These are phyloP conservation scores for Cordyceps sp. DNA, from an alignment of 2,329 filamentous ascomycete genomes.

Conservation along the genomic window DNA sequence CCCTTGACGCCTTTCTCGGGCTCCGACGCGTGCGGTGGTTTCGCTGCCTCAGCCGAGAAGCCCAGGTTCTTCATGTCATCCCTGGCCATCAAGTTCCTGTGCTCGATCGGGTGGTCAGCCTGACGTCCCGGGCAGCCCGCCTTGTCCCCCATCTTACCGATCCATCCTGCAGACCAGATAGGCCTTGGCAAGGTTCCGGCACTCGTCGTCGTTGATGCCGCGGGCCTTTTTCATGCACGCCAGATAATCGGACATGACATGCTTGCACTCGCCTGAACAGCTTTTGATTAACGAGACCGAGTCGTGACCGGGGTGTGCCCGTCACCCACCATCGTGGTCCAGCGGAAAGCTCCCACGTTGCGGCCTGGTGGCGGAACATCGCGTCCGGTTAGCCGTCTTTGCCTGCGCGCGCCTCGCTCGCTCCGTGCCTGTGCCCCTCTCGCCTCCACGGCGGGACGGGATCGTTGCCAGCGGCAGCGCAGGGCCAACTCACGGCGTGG, in stretches of 20 bases:
- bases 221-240: slow-evolving; percentile 70
- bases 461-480: too few relatives aligned
- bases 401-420: background rate
- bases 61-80: slow-evolving; percentile 93
- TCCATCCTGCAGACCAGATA: slow-evolving; percentile 94
- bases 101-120: background rate
- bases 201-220: slow-evolving; percentile 75
- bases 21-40: slow-evolving; percentile 7
- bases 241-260: slow-evolving; percentile 73
- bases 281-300: background rate
- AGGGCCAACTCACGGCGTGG: slow-evolving; percentile 47
- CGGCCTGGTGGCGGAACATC: slow-evolving; percentile 54
- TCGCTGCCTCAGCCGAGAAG: slow-evolving; percentile 28
- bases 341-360: slow-evolving; percentile 92
- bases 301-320: background rate
- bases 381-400: background rate
- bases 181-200: slow-evolving; percentile 68
- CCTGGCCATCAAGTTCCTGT: slow-evolving; percentile 82
- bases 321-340: slow-evolving; percentile 57
- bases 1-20: slow-evolving; percentile 19
- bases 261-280: slow-evolving; percentile 69
- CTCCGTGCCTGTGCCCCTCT: too few relatives aligned
- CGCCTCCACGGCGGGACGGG: too few relatives aligned
- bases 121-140: background rate
- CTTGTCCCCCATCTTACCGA: slow-evolving; percentile 45